Percentiles rank a stretch among this genome's conserved stretches.
These are phyloP conservation scores for Sesbania bispinosa DNA, from an alignment of 306 rosid species.

Conservation along the genomic window DNA sequence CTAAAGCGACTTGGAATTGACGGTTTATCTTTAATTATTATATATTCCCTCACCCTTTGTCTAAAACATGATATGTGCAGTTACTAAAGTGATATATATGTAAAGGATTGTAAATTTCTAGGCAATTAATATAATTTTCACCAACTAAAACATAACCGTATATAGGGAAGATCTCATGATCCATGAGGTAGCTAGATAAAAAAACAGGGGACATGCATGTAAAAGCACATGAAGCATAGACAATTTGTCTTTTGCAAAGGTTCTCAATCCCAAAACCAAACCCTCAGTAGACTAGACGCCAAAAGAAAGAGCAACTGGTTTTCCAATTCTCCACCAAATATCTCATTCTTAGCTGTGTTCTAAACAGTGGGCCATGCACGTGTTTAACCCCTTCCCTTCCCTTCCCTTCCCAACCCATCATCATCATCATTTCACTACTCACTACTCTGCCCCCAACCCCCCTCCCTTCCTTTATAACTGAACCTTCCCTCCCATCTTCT, in stretches of 20 bases:
- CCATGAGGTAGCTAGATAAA: neutral
- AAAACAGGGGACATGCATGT: slow-evolving; percentile 28
- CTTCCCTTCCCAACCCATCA: neutral
- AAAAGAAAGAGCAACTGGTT: slow-evolving; percentile 46
- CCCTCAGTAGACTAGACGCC: slow-evolving; percentile 9
- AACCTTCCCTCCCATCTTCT: slow-evolving; percentile 36
- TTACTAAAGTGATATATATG: too few species aligned
- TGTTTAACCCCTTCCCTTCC: slow-evolving; percentile 3
- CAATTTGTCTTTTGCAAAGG: neutral
- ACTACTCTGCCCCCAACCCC: neutral
- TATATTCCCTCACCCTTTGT: too few species aligned
- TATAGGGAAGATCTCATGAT: neutral
- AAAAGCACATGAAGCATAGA: slow-evolving; percentile 9
- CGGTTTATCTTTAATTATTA: too few species aligned
- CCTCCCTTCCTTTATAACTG: slow-evolving; percentile 33
- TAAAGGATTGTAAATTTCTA: too few species aligned
- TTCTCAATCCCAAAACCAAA: slow-evolving; percentile 19
- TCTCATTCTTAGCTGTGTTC: slow-evolving; percentile 72
- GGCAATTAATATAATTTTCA: neutral
- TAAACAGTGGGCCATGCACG: slow-evolving; percentile 71
- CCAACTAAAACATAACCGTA: neutral
- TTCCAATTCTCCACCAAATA: slow-evolving; percentile 30
- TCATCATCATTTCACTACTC: neutral
- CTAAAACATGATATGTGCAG: too few species aligned
- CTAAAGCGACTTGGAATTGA: neutral